A percentile compares a stretch with the other conserved stretches of the same genome.
Conservation (phyloP, 192 early-diverging fungal species). For the Coemansia sp. region DNA sequence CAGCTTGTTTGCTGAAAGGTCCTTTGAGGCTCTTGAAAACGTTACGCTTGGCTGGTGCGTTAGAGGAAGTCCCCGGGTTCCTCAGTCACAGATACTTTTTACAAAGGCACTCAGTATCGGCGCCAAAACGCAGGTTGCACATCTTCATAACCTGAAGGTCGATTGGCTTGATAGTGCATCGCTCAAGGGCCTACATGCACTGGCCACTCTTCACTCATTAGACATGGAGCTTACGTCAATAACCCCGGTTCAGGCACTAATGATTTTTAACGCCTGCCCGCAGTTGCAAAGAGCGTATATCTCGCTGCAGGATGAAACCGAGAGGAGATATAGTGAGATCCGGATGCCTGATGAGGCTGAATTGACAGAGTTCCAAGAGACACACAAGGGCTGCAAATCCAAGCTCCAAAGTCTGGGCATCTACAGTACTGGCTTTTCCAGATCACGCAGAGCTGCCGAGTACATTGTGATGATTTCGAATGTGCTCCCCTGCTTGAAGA, state of each 20-base stretch:
- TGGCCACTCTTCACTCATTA: background rate
- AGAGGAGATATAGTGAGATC: too few species aligned
- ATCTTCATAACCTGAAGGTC: background rate
- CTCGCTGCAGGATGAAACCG: background rate
- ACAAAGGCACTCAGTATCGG: slow-evolving; percentile 2
- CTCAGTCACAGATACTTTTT: background rate
- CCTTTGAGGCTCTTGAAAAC: background rate
- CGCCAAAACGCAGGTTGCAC: background rate
- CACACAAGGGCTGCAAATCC: slow-evolving; percentile 1
- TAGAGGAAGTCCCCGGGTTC: background rate
- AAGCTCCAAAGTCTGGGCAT: background rate
- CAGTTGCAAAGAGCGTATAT: slow-evolving; percentile 8
- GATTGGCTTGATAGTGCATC: background rate
- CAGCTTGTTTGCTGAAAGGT: background rate
- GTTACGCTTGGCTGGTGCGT: background rate
- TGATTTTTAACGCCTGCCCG: background rate
- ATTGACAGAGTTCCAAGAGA: slow-evolving; percentile 1
- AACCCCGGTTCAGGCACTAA: background rate
- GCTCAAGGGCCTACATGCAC: background rate
- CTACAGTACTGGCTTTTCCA: background rate
- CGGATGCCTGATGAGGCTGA: background rate
- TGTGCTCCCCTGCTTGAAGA: slow-evolving; percentile 7
- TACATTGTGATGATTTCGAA: background rate
- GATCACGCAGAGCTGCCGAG: slow-evolving; percentile 6
- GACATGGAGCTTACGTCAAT: slow-evolving; percentile 9